Conservation (phyloP, 768 basidiomycete species). For the Trametes cubensis region DNA sequence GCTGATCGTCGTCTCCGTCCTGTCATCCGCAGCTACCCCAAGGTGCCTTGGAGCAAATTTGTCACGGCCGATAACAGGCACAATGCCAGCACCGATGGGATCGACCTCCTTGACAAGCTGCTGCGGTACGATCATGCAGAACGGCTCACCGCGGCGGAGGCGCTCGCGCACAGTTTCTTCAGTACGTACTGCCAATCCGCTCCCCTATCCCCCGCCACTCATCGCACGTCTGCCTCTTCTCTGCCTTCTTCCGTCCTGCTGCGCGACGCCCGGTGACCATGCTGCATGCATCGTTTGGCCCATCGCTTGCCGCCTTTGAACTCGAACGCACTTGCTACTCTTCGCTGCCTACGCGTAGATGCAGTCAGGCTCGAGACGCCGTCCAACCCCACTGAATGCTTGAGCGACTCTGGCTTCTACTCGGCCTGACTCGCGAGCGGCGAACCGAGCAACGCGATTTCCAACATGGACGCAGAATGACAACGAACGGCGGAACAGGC, state of each 20-base stretch:
- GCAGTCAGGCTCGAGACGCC: slow-evolving; percentile 34
- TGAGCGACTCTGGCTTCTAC: slow-evolving; percentile 38
- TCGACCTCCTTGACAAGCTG: slow-evolving; percentile 94
- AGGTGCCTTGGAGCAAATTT: slow-evolving; percentile 93
- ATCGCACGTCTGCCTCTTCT: neutral
- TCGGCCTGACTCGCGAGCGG: slow-evolving; percentile 28
- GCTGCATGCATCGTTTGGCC: neutral
- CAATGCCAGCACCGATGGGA: slow-evolving; percentile 91
- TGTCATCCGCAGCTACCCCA: slow-evolving; percentile 66
- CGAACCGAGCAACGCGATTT: too few species aligned
- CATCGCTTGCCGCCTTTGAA: neutral
- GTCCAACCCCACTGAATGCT: slow-evolving; percentile 33
- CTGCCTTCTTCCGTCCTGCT: neutral
- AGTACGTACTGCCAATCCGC: slow-evolving; percentile 44
- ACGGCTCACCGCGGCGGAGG: slow-evolving; percentile 90
- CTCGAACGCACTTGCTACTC: too few species aligned
- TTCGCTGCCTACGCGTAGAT: slow-evolving; percentile 18
- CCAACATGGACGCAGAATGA: neutral
- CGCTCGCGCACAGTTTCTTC: slow-evolving; percentile 90
- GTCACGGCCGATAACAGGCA: slow-evolving; percentile 92
- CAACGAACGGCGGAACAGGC: neutral
- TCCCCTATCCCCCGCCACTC: slow-evolving; percentile 8
- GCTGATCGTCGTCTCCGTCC: neutral
- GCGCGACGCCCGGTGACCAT: neutral
- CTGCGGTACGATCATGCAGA: slow-evolving; percentile 96